These are phyloP conservation scores for Fulvia fulva DNA, from an alignment of 2,329 filamentous ascomycete species.

Conservation along the genomic window DNA sequence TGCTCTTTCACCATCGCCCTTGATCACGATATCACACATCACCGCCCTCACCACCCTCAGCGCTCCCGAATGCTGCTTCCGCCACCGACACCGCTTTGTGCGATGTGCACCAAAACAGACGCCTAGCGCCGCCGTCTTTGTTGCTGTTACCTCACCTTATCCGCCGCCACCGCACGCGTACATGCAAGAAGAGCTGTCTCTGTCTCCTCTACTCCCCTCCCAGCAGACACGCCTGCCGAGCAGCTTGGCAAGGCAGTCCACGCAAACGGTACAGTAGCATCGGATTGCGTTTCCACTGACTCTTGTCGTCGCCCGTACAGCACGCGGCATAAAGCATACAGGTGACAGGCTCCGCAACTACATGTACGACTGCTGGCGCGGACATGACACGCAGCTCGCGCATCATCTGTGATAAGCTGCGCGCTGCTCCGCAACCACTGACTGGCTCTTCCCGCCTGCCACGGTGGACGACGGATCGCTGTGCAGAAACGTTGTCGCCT, in stretches of 20 bases:
- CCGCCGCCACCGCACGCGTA: background rate
- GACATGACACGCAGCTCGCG: background rate
- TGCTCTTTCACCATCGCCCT: too few relatives aligned
- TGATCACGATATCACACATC: too few relatives aligned
- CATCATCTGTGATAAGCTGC: background rate
- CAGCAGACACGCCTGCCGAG: background rate
- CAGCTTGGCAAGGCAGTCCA: background rate
- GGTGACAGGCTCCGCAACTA: too few relatives aligned
- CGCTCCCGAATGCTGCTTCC: background rate
- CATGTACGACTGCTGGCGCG: background rate
- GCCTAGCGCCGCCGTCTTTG: background rate
- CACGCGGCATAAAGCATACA: background rate
- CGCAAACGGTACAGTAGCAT: background rate
- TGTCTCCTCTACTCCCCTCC: too few relatives aligned
- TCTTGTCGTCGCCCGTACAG: background rate
- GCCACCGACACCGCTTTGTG: background rate
- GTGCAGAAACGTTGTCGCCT: background rate
- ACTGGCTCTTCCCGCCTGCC: background rate
- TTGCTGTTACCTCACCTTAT: background rate
- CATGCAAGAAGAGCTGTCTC: too few relatives aligned
- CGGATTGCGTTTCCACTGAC: background rate
- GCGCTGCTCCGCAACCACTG: background rate
- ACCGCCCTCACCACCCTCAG: too few relatives aligned
- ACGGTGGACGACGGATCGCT: background rate
- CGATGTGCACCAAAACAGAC: background rate